These are phyloP conservation scores for Geranium rotundifolium DNA, from an alignment of 345 rosid genomes.

Conservation along the genomic window DNA sequence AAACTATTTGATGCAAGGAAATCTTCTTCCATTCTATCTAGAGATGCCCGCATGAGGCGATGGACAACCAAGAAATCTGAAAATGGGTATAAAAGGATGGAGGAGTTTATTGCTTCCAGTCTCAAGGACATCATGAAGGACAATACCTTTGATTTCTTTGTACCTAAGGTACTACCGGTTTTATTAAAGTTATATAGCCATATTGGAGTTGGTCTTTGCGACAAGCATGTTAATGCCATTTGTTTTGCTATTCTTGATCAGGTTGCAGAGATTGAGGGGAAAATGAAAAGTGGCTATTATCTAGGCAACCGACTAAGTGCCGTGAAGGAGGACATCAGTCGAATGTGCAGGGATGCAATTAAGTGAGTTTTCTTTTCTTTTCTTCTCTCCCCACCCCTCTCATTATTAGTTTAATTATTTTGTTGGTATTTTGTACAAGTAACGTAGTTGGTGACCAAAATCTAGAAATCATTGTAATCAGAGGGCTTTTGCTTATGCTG, in stretches of 20 bases:
- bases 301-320: conserved; percentile 68
- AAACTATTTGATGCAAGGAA: conserved; percentile 89
- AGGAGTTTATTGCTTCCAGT: conserved; percentile 81
- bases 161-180: conserved; percentile 53
- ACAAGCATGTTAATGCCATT: conserved; percentile 10
- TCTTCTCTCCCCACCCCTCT: background rate
- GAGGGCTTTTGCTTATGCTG: no score
- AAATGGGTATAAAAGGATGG: conserved; percentile 79
- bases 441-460: no score
- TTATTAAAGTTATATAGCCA: background rate
- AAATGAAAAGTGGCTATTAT: conserved; percentile 79
- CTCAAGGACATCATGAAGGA: conserved; percentile 88
- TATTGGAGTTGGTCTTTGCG: conserved; percentile 2
- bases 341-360: conserved; percentile 97
- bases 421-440: background rate
- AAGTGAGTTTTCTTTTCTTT: conserved; percentile 45
- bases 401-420: conserved; percentile 1
- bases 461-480: no score
- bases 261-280: conserved; percentile 82
- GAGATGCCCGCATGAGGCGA: conserved; percentile 94
- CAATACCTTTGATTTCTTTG: conserved; percentile 74
- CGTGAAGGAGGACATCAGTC: conserved; percentile 90
- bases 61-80: conserved; percentile 89
- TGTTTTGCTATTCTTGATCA: conserved; percentile 17
- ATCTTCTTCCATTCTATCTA: conserved; percentile 76